These are phyloP conservation scores for Barnettozyma pratensis DNA, from an alignment of 805 yeast species.

Conservation along the genomic window DNA sequence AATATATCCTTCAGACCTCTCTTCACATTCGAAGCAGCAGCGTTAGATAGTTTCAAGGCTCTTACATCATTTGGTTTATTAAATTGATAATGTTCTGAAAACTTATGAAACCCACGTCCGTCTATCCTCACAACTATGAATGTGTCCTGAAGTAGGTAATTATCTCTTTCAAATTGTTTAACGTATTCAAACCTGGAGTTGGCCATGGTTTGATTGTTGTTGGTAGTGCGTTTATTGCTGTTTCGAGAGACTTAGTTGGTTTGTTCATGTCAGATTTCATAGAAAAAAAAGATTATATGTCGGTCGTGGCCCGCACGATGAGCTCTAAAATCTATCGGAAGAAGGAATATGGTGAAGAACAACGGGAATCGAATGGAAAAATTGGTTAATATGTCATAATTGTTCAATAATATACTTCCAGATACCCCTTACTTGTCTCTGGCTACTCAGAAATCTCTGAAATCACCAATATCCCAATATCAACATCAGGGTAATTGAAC, in stretches of 20 bases:
- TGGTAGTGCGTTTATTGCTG: too few species aligned
- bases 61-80: slow-evolving; percentile 80
- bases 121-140: slow-evolving; percentile 83
- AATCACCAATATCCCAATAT: too few species aligned
- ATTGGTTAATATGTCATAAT: too few species aligned
- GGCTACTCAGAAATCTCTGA: too few species aligned
- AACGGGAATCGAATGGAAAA: too few species aligned
- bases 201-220: slow-evolving; percentile 47
- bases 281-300: too few species aligned
- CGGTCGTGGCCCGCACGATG: slow-evolving; percentile 13
- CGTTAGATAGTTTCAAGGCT: slow-evolving; percentile 79
- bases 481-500: neutral
- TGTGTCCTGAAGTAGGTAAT: slow-evolving; percentile 68
- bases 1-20: slow-evolving; percentile 63
- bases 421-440: too few species aligned
- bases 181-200: slow-evolving; percentile 88
- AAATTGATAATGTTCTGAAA: slow-evolving; percentile 68
- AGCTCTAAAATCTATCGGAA: neutral
- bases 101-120: slow-evolving; percentile 90
- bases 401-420: too few species aligned
- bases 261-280: too few species aligned
- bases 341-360: neutral
- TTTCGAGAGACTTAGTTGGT: too few species aligned
- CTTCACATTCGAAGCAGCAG: slow-evolving; percentile 66
- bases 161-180: slow-evolving; percentile 70